Evolutionary conservation across 768 basidiomycete genomes (phyloP).

Genomic region (Boletus sp.): DNA sequence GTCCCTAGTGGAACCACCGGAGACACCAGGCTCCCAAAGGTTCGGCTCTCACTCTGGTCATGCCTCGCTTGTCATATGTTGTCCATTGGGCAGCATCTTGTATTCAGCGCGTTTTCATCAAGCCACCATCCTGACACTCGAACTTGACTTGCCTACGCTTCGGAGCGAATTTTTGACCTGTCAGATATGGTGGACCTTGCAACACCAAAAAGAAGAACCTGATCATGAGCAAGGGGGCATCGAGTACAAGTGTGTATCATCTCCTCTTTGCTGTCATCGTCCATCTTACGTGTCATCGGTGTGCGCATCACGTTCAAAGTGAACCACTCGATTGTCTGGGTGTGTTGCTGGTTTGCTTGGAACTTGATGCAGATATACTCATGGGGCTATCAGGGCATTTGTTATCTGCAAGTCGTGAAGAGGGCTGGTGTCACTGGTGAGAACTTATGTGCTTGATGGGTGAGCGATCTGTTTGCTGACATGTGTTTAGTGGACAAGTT

Average conservation of each 20-base stretch:
- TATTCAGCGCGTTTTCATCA: constrained; percentile 31
- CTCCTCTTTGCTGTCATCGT: neutral
- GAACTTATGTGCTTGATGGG: neutral
- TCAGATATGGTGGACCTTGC: constrained; percentile 42
- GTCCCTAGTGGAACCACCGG: constrained; percentile 45
- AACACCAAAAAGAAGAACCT: constrained; percentile 79
- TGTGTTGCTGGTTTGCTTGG: constrained; percentile 31
- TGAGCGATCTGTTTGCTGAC: constrained; percentile 1
- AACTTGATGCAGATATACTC: constrained; percentile 1
- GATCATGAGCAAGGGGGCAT: constrained; percentile 75
- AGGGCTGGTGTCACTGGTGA: constrained; percentile 71
- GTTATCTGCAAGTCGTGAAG: constrained; percentile 90
- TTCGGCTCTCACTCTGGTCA: no score
- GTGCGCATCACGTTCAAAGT: constrained; percentile 84
- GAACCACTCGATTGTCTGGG: constrained; percentile 86
- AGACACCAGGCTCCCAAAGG: constrained; percentile 63
- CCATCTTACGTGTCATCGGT: constrained; percentile 36
- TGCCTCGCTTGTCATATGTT: neutral
- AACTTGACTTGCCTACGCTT: constrained; percentile 75
- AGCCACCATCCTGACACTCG: constrained; percentile 74
- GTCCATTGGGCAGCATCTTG: constrained; percentile 15
- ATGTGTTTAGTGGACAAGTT: constrained; percentile 74
- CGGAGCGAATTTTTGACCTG: constrained; percentile 66
- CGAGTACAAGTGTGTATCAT: constrained; percentile 70
- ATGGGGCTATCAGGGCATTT: constrained; percentile 56